These are phyloP conservation scores for Solanum hybrid DNA, from an alignment of 305 asterid species.

Conservation along the genomic window DNA sequence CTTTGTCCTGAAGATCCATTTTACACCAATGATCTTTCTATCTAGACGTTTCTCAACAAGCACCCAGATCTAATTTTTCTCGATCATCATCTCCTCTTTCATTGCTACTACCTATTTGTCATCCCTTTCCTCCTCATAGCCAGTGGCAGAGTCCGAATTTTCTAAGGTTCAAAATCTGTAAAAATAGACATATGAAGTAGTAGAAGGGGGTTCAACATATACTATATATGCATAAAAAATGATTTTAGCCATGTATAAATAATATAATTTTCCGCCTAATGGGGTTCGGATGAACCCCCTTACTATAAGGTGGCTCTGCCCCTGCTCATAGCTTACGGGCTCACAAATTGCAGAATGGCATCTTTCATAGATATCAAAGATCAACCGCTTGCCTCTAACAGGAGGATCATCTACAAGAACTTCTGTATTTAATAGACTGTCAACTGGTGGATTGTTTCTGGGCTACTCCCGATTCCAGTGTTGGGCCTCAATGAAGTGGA, in stretches of 20 bases:
- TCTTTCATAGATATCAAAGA: neutral
- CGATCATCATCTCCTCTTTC: neutral
- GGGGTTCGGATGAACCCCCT: neutral
- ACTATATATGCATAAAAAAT: neutral
- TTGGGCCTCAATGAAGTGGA: neutral
- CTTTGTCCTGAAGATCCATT: neutral
- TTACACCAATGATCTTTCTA: neutral
- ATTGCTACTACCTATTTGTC: neutral
- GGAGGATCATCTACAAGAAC: neutral
- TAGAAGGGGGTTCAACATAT: neutral
- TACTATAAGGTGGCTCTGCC: neutral
- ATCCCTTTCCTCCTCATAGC: neutral
- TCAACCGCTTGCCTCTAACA: neutral
- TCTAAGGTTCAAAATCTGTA: neutral
- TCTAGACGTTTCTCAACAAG: neutral
- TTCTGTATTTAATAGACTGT: neutral
- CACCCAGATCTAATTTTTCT: neutral
- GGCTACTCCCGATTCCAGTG: neutral
- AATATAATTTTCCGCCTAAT: neutral
- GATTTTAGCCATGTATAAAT: neutral
- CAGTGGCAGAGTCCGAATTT: neutral
- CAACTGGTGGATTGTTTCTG: neutral
- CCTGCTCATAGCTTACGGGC: neutral
- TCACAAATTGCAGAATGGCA: neutral
- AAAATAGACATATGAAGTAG: neutral